Evolutionary conservation across 2,329 filamentous ascomycete species (phyloP).

Genomic region (Zymoseptoria passerinii): DNA sequence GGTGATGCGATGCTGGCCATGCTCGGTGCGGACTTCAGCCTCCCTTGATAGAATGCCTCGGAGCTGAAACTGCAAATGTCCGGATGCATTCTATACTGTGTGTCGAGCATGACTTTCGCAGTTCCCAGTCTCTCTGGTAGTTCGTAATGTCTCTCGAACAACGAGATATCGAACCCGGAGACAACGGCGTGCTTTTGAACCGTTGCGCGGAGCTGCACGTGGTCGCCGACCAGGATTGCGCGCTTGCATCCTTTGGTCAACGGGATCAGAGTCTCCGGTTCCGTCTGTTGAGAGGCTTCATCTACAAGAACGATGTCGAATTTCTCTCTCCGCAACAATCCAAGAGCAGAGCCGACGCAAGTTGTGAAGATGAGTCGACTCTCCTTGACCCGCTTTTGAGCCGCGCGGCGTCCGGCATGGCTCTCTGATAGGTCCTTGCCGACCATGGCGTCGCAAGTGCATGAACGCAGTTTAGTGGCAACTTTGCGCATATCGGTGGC

Average conservation of each 20-base stretch:
- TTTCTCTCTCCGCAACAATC: neutral
- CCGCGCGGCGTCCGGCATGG: neutral
- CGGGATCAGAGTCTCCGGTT: conserved; percentile 2
- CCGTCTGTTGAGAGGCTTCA: conserved; percentile 5
- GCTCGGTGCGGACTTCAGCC: neutral
- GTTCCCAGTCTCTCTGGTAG: neutral
- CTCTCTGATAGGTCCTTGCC: neutral
- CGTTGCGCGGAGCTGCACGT: conserved; percentile 3
- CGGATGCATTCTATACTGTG: conserved; percentile 5
- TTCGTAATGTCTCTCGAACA: conserved; percentile 1
- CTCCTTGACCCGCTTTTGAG: conserved; percentile 1
- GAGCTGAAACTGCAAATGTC: conserved; percentile 4
- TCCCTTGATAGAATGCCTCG: neutral
- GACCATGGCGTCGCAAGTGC: conserved; percentile 4
- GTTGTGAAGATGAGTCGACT: conserved; percentile 5
- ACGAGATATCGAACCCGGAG: conserved; percentile 2
- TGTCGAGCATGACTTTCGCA: conserved; percentile 5
- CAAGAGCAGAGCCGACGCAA: conserved; percentile 1
- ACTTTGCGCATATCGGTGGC: conserved; percentile 3
- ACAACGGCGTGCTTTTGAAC: conserved; percentile 1
- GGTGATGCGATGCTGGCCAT: neutral
- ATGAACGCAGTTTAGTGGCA: neutral
- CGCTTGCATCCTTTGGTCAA: neutral
- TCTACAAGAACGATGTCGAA: conserved; percentile 4
- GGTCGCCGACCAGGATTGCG: conserved; percentile 5